phyloP scores from a whole-genome alignment of 768 basidiomycete species.

The Suillus ampliporus region DNA sequence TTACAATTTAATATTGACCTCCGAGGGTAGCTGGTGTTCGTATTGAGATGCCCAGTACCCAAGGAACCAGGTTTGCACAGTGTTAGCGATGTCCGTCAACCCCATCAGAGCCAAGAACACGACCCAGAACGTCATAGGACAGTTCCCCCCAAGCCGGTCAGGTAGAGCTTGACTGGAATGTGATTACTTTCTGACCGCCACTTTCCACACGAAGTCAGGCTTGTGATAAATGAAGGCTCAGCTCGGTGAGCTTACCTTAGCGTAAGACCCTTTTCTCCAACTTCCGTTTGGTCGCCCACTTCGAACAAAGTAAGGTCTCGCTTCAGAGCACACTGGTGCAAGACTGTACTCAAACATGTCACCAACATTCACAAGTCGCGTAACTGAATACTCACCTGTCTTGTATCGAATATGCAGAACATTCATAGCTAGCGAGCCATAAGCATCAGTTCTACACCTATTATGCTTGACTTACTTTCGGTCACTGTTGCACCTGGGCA shows the following conservation, averaged over 20 bases:
- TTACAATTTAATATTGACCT: slow-evolving; percentile 41
- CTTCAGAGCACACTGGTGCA: slow-evolving; percentile 46
- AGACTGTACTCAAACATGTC: slow-evolving; percentile 24
- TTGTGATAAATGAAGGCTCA: too few species aligned
- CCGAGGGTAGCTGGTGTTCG: slow-evolving; percentile 32
- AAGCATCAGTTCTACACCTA: slow-evolving; percentile 8
- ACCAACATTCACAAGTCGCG: neutral
- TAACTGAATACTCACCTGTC: slow-evolving; percentile 30
- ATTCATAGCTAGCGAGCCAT: slow-evolving; percentile 47
- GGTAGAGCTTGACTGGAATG: slow-evolving; percentile 19
- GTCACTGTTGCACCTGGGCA: slow-evolving; percentile 61
- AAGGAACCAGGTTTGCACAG: slow-evolving; percentile 22
- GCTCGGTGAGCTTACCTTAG: neutral
- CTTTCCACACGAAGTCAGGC: too few species aligned
- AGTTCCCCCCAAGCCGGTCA: slow-evolving; percentile 28
- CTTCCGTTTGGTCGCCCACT: slow-evolving; percentile 71
- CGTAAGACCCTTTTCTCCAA: slow-evolving; percentile 65
- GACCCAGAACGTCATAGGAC: slow-evolving; percentile 38
- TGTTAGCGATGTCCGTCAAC: slow-evolving; percentile 24
- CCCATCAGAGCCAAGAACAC: slow-evolving; percentile 22
- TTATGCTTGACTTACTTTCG: slow-evolving; percentile 48
- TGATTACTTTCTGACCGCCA: slow-evolving; percentile 22
- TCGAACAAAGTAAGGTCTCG: slow-evolving; percentile 52
- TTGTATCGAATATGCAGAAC: slow-evolving; percentile 56
- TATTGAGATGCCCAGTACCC: slow-evolving; percentile 47